Percentiles rank a stretch among this genome's conserved stretches.
These are phyloP conservation scores for Mortierella claussenii DNA, from an alignment of 192 early-diverging fungal genomes.

Conservation along the genomic window DNA sequence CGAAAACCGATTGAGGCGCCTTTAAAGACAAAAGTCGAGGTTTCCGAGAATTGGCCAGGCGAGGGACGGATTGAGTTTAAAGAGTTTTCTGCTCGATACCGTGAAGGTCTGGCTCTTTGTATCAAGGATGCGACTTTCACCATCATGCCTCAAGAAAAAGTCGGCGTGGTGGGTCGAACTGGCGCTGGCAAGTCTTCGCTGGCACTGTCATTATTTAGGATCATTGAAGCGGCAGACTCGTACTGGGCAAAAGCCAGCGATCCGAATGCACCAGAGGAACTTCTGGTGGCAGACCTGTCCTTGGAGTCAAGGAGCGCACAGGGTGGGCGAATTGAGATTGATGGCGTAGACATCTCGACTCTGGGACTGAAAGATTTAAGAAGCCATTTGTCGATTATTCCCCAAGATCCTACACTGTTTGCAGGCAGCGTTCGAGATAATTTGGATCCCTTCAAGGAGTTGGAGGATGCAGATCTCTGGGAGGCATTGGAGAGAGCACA, in stretches of 20 bases:
- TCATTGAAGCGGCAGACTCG: slow-evolving; percentile 48
- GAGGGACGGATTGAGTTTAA: slow-evolving; percentile 28
- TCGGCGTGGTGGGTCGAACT: slow-evolving; percentile 53
- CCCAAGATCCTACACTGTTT: slow-evolving; percentile 82
- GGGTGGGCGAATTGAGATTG: slow-evolving; percentile 74
- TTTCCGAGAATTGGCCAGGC: slow-evolving; percentile 62
- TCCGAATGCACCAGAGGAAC: background rate
- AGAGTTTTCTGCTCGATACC: slow-evolving; percentile 32
- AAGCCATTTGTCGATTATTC: slow-evolving; percentile 78
- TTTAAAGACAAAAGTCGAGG: slow-evolving; percentile 63
- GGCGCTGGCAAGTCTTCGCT: slow-evolving; percentile 53
- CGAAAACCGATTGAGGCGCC: slow-evolving; percentile 86
- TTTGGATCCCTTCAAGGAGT: slow-evolving; percentile 74
- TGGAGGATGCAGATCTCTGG: slow-evolving; percentile 67
- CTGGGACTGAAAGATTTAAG: slow-evolving; percentile 69
- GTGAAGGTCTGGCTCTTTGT: slow-evolving; percentile 46
- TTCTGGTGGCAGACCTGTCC: background rate
- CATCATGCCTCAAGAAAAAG: slow-evolving; percentile 19
- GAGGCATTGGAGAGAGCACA: slow-evolving; percentile 58
- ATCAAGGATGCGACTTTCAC: slow-evolving; percentile 59
- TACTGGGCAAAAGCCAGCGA: slow-evolving; percentile 19
- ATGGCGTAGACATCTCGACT: slow-evolving; percentile 72
- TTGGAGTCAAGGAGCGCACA: slow-evolving; percentile 20
- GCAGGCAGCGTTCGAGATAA: slow-evolving; percentile 72
- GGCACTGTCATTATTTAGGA: slow-evolving; percentile 51